Evolutionary conservation across 2,329 filamentous ascomycete genomes (phyloP), one percentile per base, ranked within the genome.

Genomic region (Cucurbitaria berberidis): DNA sequence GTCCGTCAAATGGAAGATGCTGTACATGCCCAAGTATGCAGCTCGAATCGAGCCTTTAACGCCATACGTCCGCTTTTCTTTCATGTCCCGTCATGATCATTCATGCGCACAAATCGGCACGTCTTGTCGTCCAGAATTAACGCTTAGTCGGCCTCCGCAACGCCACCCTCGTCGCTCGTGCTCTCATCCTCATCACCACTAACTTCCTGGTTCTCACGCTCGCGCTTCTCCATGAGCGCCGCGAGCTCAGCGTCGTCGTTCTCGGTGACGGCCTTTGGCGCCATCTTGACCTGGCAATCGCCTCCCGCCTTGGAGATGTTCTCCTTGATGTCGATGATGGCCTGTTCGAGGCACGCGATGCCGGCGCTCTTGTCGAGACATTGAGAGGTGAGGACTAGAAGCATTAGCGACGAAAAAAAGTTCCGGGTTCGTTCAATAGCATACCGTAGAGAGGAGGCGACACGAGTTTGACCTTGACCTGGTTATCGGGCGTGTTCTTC

Each of bases 391-490:
- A 99, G 83, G 64, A 99, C 95, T 73, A 43, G 5, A 7, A 15
- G 11, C 1, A 41, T 73, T 55, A 72, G 68, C 39, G 41, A 41
- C 2, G 3, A 10, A 8, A 4, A 10, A 8, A 3, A 19, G 6
- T 15, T 39, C 5, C 6, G 19, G 9, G 13, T 21, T 21, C 11
- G 19, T 24, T 2, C 5, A n/a, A 5, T 2, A 5, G 19, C 67
- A 42, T 67, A 73, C 70, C 71, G 76, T 98, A 99, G 53, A 99
- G 86, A 29, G 95, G 96, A 38, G 95, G 95, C 22, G 92, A 96
- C n/a, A 99, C 95, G 45, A 99, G 89, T 80, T 93, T 93, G 76
- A 98, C 95, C 84, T 98, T 98, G 80, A 99, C 92, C 77, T 96
- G 91, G 69, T 88, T 95, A 50, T 97, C 92, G 49, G 87, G 82